phyloP scores from a whole-genome alignment of 306 rosid genomes.

The Prosopis cineraria region DNA sequence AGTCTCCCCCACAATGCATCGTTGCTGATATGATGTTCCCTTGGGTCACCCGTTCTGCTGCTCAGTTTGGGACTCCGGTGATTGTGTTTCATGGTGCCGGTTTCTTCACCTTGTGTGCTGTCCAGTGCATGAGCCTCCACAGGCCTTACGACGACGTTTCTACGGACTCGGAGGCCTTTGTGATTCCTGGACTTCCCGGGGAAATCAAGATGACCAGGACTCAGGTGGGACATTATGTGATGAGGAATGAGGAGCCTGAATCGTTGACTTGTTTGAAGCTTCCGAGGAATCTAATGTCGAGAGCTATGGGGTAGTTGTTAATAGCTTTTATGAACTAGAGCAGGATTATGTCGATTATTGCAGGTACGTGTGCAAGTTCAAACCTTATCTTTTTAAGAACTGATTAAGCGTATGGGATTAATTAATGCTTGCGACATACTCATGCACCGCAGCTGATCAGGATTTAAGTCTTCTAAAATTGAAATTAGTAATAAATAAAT shows the following conservation, averaged over 20 bases:
- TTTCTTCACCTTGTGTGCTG: constrained; percentile 38
- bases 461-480: too few relatives aligned
- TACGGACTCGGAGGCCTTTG: constrained; percentile 42
- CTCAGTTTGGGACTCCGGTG: constrained; percentile 38
- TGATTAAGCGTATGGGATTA: too few relatives aligned
- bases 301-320: constrained; percentile 55
- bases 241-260: not conserved
- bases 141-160: constrained; percentile 43
- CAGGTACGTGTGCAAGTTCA: not conserved
- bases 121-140: not conserved
- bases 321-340: constrained; percentile 67
- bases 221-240: not conserved
- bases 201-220: constrained; percentile 39
- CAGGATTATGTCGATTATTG: constrained; percentile 43
- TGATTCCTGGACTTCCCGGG: constrained; percentile 47
- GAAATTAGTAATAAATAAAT: too few relatives aligned
- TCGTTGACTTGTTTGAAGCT: not conserved
- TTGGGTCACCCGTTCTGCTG: constrained; percentile 39
- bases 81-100: constrained; percentile 39
- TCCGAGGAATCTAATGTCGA: constrained; percentile 25
- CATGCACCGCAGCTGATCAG: too few relatives aligned
- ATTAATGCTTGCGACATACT: too few relatives aligned
- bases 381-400: too few relatives aligned
- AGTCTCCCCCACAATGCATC: constrained; percentile 27
- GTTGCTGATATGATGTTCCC: constrained; percentile 37